Base-by-base conservation (phyloP, 805 yeast species). In the Yarrowia sp. region DNA sequence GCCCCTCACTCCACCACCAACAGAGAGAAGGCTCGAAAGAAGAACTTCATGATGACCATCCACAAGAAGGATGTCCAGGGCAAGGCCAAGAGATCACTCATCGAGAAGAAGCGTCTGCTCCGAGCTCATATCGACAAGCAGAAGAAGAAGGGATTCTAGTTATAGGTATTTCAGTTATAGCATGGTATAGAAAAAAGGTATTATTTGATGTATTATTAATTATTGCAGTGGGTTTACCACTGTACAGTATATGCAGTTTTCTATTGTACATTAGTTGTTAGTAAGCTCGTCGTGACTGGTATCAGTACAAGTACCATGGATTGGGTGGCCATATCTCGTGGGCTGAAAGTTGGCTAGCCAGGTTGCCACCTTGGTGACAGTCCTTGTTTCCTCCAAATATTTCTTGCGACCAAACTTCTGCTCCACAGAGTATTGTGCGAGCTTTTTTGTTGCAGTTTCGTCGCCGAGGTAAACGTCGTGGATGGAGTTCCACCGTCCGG, bases 1-100 rank as follows among this genome's bases (percentile, higher is more conserved):
- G 88, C 85, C 24, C 82, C 83, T 64, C 98, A 88, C 74, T 90
- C 96, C 30, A 92, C 98, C 11, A 95, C 99, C 2, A 95, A 95
- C 76, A 86, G 85, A 77, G 98, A 96, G 78, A 95, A 95, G 84
- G 96, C 92, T 24, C 84, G 98, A 77, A 91, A 91, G 91, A 95
- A 95, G 97, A 95, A 95, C 78, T 95, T 92, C 74, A 93, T 95
- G 74, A 95, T 95, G 99, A 90, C 90, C 93, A 90, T 95, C 70
- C 99, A 95, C 78, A 95, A 93, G 80, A 85, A 85, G 72, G 86
- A 90, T 59, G 98, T 95, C 41, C 96, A 90, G 77, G 98, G 98
- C 68, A 95, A 95, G 77, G 92, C 88, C 68, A 89, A 87, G 78
- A 81, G 88, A 82, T 90, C 97, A 65, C 80, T 95, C 71, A 83